These are phyloP conservation scores for Aspergillus aculeatinus DNA, from an alignment of 2,329 filamentous ascomycete genomes.

Conservation along the genomic window DNA sequence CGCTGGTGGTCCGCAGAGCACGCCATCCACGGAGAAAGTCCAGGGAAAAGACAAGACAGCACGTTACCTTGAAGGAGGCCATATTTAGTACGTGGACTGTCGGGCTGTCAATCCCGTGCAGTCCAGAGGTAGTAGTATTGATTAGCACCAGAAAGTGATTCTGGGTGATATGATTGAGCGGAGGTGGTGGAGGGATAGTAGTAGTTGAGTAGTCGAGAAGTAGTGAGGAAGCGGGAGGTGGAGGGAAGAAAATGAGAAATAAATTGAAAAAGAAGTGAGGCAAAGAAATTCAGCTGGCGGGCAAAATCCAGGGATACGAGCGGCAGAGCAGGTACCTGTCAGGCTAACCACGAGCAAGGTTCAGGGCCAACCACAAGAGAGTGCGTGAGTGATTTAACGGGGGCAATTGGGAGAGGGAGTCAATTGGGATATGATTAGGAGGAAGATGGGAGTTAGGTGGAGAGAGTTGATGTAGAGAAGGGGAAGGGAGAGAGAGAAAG, in stretches of 20 bases:
- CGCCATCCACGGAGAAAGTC: slow-evolving; percentile 4
- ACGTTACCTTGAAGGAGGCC: slow-evolving; percentile 44
- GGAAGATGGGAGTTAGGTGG: slow-evolving; percentile 13
- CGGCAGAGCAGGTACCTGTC: slow-evolving; percentile 16
- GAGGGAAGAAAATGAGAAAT: slow-evolving; percentile 2
- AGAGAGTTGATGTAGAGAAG: slow-evolving; percentile 10
- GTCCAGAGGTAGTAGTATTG: slow-evolving; percentile 15
- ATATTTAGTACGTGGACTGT: slow-evolving; percentile 32
- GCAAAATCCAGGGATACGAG: slow-evolving; percentile 8
- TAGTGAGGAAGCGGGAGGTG: neutral
- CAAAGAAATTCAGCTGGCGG: slow-evolving; percentile 8
- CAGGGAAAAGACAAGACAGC: slow-evolving; percentile 6
- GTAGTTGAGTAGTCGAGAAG: neutral
- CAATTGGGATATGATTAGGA: neutral
- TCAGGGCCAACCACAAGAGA: slow-evolving; percentile 8
- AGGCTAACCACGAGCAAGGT: slow-evolving; percentile 10
- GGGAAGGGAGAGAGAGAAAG: slow-evolving; percentile 12
- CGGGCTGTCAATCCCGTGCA: slow-evolving; percentile 31
- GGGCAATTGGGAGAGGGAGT: neutral
- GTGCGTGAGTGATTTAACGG: neutral
- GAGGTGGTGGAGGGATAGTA: neutral
- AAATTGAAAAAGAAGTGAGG: slow-evolving; percentile 1
- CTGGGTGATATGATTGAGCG: slow-evolving; percentile 2
- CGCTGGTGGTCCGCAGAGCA: neutral
- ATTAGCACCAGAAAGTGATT: slow-evolving; percentile 8